phyloP scores from a whole-genome alignment of 2,329 filamentous ascomycete genomes.

The Capronia epimyces region DNA sequence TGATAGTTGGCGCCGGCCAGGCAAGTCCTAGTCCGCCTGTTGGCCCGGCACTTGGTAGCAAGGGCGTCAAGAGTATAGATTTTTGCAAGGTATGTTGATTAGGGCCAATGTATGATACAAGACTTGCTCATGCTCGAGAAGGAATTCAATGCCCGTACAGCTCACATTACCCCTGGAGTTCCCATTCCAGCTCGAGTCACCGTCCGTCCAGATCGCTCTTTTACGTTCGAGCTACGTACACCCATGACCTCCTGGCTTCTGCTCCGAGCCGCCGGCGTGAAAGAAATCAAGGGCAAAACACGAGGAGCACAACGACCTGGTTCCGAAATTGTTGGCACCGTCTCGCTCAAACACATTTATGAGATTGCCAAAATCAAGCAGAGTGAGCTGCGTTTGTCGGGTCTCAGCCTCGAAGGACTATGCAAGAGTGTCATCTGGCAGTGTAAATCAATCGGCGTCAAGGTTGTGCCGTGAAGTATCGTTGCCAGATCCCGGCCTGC shows the following conservation, averaged over 20 bases:
- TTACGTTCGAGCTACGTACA: conserved; percentile 87
- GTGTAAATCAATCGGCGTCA: conserved; percentile 69
- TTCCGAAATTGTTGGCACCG: conserved; percentile 70
- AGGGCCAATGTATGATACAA: background rate
- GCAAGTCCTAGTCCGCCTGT: conserved; percentile 92
- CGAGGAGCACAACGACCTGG: conserved; percentile 69
- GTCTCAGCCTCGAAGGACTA: conserved; percentile 62
- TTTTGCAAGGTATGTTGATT: conserved; percentile 77
- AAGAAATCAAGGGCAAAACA: conserved; percentile 65
- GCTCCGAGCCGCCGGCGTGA: conserved; percentile 72
- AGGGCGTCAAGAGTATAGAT: conserved; percentile 98
- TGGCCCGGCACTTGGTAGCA: conserved; percentile 90
- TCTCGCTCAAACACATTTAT: conserved; percentile 92
- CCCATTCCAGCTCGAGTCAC: conserved; percentile 87
- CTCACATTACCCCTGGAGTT: conserved; percentile 73
- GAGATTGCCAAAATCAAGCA: conserved; percentile 98
- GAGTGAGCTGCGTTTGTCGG: conserved; percentile 66
- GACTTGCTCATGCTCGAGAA: conserved; percentile 37
- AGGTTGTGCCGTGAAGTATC: conserved; percentile 51
- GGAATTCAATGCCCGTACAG: conserved; percentile 96
- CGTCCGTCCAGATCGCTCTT: conserved; percentile 86
- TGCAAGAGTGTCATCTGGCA: conserved; percentile 70
- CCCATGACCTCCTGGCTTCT: conserved; percentile 90
- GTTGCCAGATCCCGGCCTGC: too few species aligned
- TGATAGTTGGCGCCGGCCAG: conserved; percentile 94